Evolutionary conservation across 257 asterid species (phyloP).

Genomic region (Jacaranda copaia): DNA sequence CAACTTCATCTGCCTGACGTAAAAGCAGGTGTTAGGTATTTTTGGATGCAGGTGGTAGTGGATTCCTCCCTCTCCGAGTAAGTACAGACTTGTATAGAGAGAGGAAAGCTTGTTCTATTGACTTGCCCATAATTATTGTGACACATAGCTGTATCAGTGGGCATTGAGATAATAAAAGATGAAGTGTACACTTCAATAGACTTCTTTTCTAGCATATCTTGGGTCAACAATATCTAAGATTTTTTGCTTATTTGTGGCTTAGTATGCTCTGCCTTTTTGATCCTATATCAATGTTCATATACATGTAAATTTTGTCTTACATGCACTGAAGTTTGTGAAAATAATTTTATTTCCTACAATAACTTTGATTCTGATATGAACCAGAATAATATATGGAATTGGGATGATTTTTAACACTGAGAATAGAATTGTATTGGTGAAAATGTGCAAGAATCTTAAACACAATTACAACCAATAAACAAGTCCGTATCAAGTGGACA

Average conservation of each 20-base stretch:
- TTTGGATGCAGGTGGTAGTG: too few relatives aligned
- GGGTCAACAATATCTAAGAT: background rate
- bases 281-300: background rate
- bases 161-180: background rate
- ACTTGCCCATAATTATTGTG: background rate
- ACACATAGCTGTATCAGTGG: background rate
- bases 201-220: background rate
- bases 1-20: too few relatives aligned
- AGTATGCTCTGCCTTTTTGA: background rate
- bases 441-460: too few relatives aligned
- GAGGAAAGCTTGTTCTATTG: background rate
- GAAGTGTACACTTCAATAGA: background rate
- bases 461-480: too few relatives aligned
- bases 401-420: too few relatives aligned
- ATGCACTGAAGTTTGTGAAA: background rate
- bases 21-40: too few relatives aligned
- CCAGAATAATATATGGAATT: too few relatives aligned
- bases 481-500: too few relatives aligned
- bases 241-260: background rate
- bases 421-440: too few relatives aligned
- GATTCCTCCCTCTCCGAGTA: background rate
- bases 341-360: background rate
- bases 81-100: background rate
- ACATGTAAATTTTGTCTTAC: background rate
- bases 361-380: background rate